phyloP scores from a whole-genome alignment of 2,329 filamentous ascomycete genomes.

The Exophiala phaeomuriformis region DNA sequence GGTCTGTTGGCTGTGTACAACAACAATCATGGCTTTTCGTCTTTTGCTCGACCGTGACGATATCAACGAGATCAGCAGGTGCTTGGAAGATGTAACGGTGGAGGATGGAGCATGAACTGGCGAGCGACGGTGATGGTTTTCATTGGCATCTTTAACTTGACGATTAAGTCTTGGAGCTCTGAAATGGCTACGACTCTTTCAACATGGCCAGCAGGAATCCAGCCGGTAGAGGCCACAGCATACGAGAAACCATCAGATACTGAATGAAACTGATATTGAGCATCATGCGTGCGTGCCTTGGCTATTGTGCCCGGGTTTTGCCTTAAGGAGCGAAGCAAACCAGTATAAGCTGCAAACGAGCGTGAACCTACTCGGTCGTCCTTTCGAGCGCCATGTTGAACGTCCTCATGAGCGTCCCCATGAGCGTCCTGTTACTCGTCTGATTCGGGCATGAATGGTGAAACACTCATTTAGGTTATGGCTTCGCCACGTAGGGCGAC shows the following conservation, averaged over 20 bases:
- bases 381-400: too few relatives aligned
- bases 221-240: neutral
- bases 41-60: slow-evolving; percentile 21
- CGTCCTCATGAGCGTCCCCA: too few relatives aligned
- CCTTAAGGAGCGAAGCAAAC: too few relatives aligned
- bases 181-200: slow-evolving; percentile 1
- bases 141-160: too few relatives aligned
- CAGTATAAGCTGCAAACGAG: too few relatives aligned
- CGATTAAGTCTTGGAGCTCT: neutral
- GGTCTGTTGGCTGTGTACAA: slow-evolving; percentile 24
- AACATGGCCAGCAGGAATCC: neutral
- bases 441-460: too few relatives aligned
- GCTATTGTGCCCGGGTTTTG: too few relatives aligned
- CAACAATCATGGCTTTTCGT: slow-evolving; percentile 21
- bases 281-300: neutral
- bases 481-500: too few relatives aligned
- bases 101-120: slow-evolving; percentile 20
- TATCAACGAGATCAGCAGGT: slow-evolving; percentile 20
- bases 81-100: slow-evolving; percentile 20
- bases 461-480: too few relatives aligned
- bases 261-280: slow-evolving; percentile 5
- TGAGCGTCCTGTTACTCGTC: too few relatives aligned
- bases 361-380: too few relatives aligned
- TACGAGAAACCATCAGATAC: slow-evolving; percentile 7
- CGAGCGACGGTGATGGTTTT: too few relatives aligned